Evolutionary conservation across 148 eudicot species (phyloP), one percentile per base, ranked within the genome.

Genomic region (Fagopyrum esculentum): DNA sequence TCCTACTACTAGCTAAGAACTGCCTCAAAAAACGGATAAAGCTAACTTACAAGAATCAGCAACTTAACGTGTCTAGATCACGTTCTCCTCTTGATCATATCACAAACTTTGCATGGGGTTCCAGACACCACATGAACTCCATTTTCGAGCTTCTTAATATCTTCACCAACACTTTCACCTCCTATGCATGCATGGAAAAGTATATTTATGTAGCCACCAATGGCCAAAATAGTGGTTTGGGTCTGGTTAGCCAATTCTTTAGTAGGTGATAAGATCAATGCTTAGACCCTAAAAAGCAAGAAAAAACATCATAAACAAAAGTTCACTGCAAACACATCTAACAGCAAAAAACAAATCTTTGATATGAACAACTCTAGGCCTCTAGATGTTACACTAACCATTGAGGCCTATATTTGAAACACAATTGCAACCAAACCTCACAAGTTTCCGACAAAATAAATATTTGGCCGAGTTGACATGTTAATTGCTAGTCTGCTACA

Each of bases 41-140:
- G 26, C 73, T 73, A 51, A 87, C 93, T 84, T 78, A 93, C 98
- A 84, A 93, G 90, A 83, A 93, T 78, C 45, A 93, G 82, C 60
- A 93, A 75, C 77, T 91, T 93, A 76, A 93, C 88, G 74, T 89
- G 79, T 78, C 97, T 88, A 66, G 98, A 89, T 77, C 90, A 78
- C 26, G 98, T 89, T 81, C 95, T 88, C 83, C 98, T 84, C 84
- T 93, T 93, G 76, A 93, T 91, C 98, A 93, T 93, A 78, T 93
- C 98, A 80, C 97, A 91, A 35, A 93, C 98, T 80, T 97, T 84
- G 45, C 98, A 97, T 13, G 98, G 98, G 60, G 98, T 93, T 72
- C 98, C 98, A 55, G 98, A 93, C 77, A 93, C 97, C 63, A 93
- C 95, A 40, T 93, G 98, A 81, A 93, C 98, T 75, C 98, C 98